Evolutionary conservation across 148 eudicot species (phyloP), one percentile per base, ranked within the genome.

Genomic region (Nepenthes gracilis): DNA sequence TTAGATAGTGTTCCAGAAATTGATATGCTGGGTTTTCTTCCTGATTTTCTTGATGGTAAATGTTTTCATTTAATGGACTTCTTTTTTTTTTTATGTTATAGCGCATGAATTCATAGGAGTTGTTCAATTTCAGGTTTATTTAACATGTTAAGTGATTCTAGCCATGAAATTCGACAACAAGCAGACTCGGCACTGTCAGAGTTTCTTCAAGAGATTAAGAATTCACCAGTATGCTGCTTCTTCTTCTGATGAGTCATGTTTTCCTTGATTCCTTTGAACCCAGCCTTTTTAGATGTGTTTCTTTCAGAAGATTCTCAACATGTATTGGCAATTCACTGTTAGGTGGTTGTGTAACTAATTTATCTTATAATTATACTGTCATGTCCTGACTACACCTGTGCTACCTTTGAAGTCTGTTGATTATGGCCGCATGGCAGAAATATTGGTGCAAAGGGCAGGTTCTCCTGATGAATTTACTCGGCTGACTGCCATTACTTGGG

Each of bases 371-470:
- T 6, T 35, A 9, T 6, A 32, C 33, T 55, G 10, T 55, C 36
- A 55, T n/a, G 70, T 54, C 77, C 70, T 79, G 78, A 79, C 79
- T 67, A 48, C 49, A 70, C 60, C 61, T 55, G 65, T 78, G 50
- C 59, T 70, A 58, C 72, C 75, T 52, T 78, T 67, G 73, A 81
- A 93, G 99, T 93, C 96, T 80, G 99, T 89, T 84, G 99, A 93
- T 74, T 93, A 88, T 78, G 99, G 99, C 69, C 96, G 99, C 76
- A 93, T 93, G 96, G 95, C 96, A 66, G 92, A 93, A 81, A 93
- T 93, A 73, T 78, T 93, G 76, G 95, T 93, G 62, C 87, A 89
- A 63, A 83, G 99, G 77, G 99, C 99, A 43, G 81, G 83, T 70
- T 83, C 96, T 37, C 65, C 74, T 53, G 97, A 93, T 78, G 99